Conservation (phyloP, 768 basidiomycete genomes). For the Lactarius sanguifluus region DNA sequence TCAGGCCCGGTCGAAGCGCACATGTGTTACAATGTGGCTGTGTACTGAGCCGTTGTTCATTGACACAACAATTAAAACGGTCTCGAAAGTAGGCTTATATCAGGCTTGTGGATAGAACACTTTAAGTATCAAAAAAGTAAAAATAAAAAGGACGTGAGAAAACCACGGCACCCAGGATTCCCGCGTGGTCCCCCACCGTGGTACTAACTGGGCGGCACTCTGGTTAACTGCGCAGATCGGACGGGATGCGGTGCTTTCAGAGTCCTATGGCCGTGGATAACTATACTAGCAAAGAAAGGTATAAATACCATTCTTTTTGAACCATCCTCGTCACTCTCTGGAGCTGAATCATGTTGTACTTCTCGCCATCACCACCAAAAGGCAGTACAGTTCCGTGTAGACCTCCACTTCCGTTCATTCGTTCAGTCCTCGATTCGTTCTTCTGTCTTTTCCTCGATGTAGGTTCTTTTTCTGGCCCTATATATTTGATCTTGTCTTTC, state of each 20-base stretch:
- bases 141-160: conserved; percentile 27
- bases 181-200: conserved; percentile 64
- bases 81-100: no score
- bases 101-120: no score
- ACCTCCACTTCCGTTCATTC: no score
- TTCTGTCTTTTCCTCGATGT: no score
- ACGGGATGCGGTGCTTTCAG: conserved; percentile 56
- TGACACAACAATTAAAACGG: no score
- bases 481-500: no score
- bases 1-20: no score
- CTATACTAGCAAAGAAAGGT: not conserved
- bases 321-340: not conserved
- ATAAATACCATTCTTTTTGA: not conserved
- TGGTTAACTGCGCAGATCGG: conserved; percentile 64
- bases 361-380: no score
- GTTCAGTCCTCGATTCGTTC: no score
- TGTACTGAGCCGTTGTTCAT: not conserved
- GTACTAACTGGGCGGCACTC: conserved; percentile 63
- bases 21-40: not conserved
- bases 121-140: not conserved
- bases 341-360: not conserved
- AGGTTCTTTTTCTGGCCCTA: no score
- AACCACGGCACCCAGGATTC: conserved; percentile 48
- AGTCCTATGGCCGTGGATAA: conserved; percentile 36
- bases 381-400: no score